Base-by-base conservation (phyloP, 208 protist genomes). In the Trichomonas tenax region DNA sequence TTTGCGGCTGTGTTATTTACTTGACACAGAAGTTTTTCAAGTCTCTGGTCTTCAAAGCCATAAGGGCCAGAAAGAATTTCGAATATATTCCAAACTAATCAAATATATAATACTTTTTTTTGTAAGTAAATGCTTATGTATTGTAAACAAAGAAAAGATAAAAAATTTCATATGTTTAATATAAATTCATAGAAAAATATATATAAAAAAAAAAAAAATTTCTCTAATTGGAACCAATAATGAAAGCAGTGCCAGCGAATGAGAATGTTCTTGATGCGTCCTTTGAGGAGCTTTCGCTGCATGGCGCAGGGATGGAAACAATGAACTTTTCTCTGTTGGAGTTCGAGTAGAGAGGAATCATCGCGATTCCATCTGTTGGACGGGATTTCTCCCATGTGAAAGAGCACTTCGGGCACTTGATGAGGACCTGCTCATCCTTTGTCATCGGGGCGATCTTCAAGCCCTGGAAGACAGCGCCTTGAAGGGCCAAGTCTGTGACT, bases 231-330 rank as follows among this genome's bases (percentile, higher is more conserved):
- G 8, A 17, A 40, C 34, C 34, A 51, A 93, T 41, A 40, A 93
- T 93, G n/a, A 93, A 93, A 38, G 86, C 86, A 34, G 86, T 40
- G 9, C 86, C 86, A 36, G 86, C 86, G n/a, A 93, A 93, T 38
- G 86, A 41, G 86, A 93, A 93, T 38, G 10, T 31, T 41, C 46
- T 93, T 23, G 86, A 44, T 58, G 41, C 86, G 38, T 44, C 86
- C 8, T 93, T 41, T 72, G 58, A 72, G 2, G 58, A n/a, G 58
- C 11, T 72, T 26, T 72, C 58, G 21, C 58, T 72, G 44, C 86
- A 93, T 38, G 40, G 6, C 26, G 86, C 44, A 26, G 86, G 86
- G 4, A 93, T 17, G 8, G 40, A 49, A 38, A 93, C 86, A 38
- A 93, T 93, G 86, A 93, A 93, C 17, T 93, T 93, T 48, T 34